Percentiles rank a stretch among this genome's conserved stretches.
phyloP scores from a whole-genome alignment of 176 grass and related monocot species.

The Ensete glaucum region DNA sequence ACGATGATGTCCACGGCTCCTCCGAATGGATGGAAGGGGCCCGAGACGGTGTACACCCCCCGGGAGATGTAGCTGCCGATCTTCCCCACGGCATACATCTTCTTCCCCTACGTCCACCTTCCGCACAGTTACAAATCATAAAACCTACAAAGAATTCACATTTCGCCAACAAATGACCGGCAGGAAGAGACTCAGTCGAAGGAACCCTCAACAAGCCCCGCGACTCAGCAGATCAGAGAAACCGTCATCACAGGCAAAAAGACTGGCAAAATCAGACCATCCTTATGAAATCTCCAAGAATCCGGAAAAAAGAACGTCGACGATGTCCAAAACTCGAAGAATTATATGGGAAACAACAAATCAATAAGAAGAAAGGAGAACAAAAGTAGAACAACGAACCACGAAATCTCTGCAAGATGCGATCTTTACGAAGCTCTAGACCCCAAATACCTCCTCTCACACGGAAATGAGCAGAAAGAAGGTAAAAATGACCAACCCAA shows the following conservation, averaged over 20 bases:
- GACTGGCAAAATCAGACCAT: background rate
- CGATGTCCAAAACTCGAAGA: background rate
- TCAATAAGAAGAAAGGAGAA: too few relatives aligned
- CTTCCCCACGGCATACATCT: constrained; percentile 63
- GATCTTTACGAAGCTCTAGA: background rate
- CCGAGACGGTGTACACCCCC: constrained; percentile 53
- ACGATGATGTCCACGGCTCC: constrained; percentile 80
- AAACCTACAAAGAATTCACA: constrained; percentile 14
- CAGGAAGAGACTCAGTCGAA: background rate
- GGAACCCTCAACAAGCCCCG: background rate
- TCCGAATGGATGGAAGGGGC: constrained; percentile 81
- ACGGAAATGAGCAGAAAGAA: background rate
- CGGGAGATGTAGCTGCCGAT: constrained; percentile 44
- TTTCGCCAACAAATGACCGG: constrained; percentile 5
- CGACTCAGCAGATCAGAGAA: background rate
- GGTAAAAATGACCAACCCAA: background rate
- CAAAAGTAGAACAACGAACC: background rate
- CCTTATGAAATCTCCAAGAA: background rate
- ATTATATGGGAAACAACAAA: background rate
- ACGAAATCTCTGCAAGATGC: background rate
- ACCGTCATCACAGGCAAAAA: background rate
- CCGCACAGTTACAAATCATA: constrained; percentile 22
- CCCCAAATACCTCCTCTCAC: background rate
- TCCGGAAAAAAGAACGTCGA: background rate
- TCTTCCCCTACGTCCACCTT: constrained; percentile 10